Conservation (phyloP, 2,329 filamentous ascomycete genomes). For the Blumeria graminis region DNA sequence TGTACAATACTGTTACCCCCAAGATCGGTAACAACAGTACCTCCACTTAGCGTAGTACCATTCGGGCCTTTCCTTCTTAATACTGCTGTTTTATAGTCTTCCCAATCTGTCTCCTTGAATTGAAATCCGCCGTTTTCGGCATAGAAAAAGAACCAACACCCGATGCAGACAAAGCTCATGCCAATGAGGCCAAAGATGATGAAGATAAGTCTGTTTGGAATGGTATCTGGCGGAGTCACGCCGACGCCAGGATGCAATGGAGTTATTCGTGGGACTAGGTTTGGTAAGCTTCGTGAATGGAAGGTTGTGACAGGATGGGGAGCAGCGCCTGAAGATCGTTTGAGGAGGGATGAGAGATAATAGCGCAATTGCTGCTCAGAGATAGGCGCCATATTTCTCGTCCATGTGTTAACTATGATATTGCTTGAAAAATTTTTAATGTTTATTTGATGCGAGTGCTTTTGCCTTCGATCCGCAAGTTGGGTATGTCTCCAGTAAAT, state of each 20-base stretch:
- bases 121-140: slow-evolving; percentile 87
- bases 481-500: too few relatives aligned
- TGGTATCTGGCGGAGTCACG: slow-evolving; percentile 26
- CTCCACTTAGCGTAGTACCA: slow-evolving; percentile 62
- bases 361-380: neutral
- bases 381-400: neutral
- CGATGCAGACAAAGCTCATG: slow-evolving; percentile 21
- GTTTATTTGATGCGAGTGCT: too few relatives aligned
- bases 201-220: slow-evolving; percentile 44
- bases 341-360: neutral
- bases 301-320: neutral
- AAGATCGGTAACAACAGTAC: slow-evolving; percentile 57
- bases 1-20: slow-evolving; percentile 70
- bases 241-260: slow-evolving; percentile 21
- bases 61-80: slow-evolving; percentile 72
- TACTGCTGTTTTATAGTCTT: slow-evolving; percentile 93
- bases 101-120: slow-evolving; percentile 74
- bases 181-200: slow-evolving; percentile 30
- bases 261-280: slow-evolving; percentile 5
- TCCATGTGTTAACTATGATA: neutral
- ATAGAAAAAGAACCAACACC: slow-evolving; percentile 98
- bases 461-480: too few relatives aligned
- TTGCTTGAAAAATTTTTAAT: too few relatives aligned
- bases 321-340: neutral
- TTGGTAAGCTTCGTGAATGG: neutral